Conservation (phyloP, 2,329 filamentous ascomycete genomes). For the Sporothrix brunneoviolacea region DNA sequence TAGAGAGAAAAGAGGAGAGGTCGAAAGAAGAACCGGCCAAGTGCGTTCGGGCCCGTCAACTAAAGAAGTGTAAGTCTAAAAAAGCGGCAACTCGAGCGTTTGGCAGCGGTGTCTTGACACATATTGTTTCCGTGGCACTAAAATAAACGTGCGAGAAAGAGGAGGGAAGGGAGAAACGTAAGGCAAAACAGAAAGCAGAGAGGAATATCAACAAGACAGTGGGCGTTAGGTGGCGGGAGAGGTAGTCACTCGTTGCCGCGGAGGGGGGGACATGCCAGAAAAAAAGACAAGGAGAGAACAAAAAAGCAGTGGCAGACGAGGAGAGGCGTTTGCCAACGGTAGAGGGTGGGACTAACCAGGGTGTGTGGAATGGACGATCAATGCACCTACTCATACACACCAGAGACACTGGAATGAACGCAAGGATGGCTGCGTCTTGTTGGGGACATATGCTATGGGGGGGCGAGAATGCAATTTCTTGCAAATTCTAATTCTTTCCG, state of each 20-base stretch:
- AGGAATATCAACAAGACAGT: neutral
- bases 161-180: neutral
- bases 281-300: neutral
- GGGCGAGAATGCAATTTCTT: neutral
- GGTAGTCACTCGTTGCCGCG: slow-evolving; percentile 5
- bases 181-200: neutral
- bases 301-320: neutral
- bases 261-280: slow-evolving; percentile 7
- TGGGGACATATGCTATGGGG: neutral
- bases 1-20: neutral
- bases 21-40: slow-evolving; percentile 2
- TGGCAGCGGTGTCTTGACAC: slow-evolving; percentile 5
- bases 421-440: slow-evolving; percentile 3
- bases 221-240: neutral
- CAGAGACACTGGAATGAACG: slow-evolving; percentile 9
- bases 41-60: neutral
- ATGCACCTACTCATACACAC: neutral
- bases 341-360: neutral
- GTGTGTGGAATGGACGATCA: slow-evolving; percentile 8
- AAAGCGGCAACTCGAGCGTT: slow-evolving; percentile 8
- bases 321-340: slow-evolving; percentile 3
- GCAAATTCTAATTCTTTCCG: neutral
- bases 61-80: slow-evolving; percentile 11
- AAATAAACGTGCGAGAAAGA: slow-evolving; percentile 4
- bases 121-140: slow-evolving; percentile 1